Percentiles rank a stretch among this genome's conserved stretches.
Conservation (phyloP, 192 early-diverging fungal genomes). For the Backusella tarrabulga region DNA sequence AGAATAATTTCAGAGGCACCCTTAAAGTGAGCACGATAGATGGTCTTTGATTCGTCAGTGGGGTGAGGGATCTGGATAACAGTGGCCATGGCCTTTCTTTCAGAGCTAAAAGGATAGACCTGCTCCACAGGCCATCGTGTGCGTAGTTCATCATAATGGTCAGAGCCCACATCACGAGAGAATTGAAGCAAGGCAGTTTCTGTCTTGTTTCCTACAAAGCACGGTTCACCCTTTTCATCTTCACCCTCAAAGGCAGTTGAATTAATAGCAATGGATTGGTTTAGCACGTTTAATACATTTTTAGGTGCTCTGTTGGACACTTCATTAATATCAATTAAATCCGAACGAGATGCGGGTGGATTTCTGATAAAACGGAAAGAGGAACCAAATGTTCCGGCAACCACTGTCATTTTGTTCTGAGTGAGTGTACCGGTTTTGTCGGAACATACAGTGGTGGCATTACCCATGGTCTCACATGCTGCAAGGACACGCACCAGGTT, state of each 20-base stretch:
- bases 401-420: conserved; percentile 96
- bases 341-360: conserved; percentile 25
- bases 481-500: conserved; percentile 94
- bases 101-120: conserved; percentile 88
- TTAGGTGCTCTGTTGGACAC: conserved; percentile 42
- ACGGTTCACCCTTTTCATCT: conserved; percentile 46
- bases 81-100: conserved; percentile 93
- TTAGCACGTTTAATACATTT: conserved; percentile 47
- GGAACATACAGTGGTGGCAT: conserved; percentile 96
- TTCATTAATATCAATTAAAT: conserved; percentile 49
- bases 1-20: conserved; percentile 91
- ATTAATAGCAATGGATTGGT: conserved; percentile 79
- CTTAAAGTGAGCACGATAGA: conserved; percentile 84
- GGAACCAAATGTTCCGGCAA: conserved; percentile 76
- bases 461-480: conserved; percentile 98
- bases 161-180: conserved; percentile 63
- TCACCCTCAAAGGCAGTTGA: conserved; percentile 70
- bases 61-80: conserved; percentile 60
- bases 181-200: conserved; percentile 90
- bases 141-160: conserved; percentile 64
- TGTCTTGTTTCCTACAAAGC: conserved; percentile 89
- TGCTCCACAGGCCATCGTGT: conserved; percentile 60
- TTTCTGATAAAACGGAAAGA: conserved; percentile 59
- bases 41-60: conserved; percentile 31
- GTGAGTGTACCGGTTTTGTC: conserved; percentile 99